Evolutionary conservation across 257 asterid species (phyloP).

Genomic region (Solanum gandarillasii): DNA sequence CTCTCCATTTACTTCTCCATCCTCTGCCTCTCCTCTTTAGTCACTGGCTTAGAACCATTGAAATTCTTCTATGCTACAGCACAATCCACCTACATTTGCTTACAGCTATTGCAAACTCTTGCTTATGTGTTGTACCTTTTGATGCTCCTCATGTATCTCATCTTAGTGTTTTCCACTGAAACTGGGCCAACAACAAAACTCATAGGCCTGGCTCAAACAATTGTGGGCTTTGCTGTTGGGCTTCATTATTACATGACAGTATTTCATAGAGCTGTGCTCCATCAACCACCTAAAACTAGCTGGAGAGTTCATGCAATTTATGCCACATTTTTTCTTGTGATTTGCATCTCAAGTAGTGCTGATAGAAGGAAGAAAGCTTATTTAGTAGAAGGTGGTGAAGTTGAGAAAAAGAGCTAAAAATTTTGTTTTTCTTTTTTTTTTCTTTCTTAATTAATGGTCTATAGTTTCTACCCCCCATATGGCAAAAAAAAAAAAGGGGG

Average conservation of each 20-base stretch:
- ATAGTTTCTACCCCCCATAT: not conserved
- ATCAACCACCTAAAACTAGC: constrained; percentile 71
- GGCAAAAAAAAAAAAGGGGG: not conserved
- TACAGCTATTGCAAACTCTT: constrained; percentile 66
- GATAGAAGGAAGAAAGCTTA: constrained; percentile 80
- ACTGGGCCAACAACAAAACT: constrained; percentile 43
- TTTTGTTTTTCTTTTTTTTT: not conserved
- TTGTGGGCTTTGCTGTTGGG: constrained; percentile 91
- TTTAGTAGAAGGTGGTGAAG: constrained; percentile 62
- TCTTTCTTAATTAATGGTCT: not conserved
- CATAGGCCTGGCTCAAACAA: constrained; percentile 65
- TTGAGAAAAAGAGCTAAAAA: constrained; percentile 49
- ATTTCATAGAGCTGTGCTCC: constrained; percentile 74
- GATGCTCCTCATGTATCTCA: constrained; percentile 69
- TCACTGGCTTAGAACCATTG: constrained; percentile 79
- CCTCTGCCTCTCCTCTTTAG: constrained; percentile 47
- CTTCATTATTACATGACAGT: constrained; percentile 83
- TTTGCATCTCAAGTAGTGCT: constrained; percentile 44
- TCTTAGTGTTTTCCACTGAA: constrained; percentile 71
- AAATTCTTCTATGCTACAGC: constrained; percentile 75
- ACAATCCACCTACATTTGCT: constrained; percentile 68
- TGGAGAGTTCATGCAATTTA: constrained; percentile 74
- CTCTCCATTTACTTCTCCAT: constrained; percentile 81
- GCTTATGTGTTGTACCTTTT: constrained; percentile 74
- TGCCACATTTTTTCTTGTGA: constrained; percentile 68